Base-by-base conservation (phyloP, 352 stramenopile species). In the Phytophthora syringae region DNA sequence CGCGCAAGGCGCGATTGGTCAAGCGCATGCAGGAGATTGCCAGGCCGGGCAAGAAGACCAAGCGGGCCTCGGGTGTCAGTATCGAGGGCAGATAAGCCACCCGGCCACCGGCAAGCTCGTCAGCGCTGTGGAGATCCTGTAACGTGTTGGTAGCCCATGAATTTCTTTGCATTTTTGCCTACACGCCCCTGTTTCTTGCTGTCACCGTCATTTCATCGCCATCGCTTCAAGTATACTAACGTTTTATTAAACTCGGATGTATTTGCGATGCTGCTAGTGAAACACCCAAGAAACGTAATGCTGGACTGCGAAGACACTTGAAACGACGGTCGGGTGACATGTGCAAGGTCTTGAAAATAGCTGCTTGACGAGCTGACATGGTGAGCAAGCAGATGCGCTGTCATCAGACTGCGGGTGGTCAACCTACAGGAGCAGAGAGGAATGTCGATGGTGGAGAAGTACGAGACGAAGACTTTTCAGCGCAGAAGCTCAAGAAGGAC, bases 11-110 rank as follows among this genome's bases (percentile, higher is more conserved):
- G n/a, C 84, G 85, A 6, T 69, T 96, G n/a, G 27, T 70, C n/a
- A 94, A 95, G 79, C 82, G 85, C 22, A 96, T 96, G 88, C 82
- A 92, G 58, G 82, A 92, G 42, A 95, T 96, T 56, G 88, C 86
- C 15, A 78, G 78, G 36, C 88, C 88, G 0, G 84, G 85, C 27
- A 90, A 78, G 60, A 93, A 94, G 67, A 80, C 52, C 48, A 95
- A 94, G 71, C 83, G 86, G 15, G 70, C 88, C 4, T 77, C 89
- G 2, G 73, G 75, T 21, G 72, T 96, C 59, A 96, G 85, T 62
- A 94, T 96, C 42, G 86, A 93, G 65, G 85, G 85, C 27, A 84
- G 86, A 79, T 94, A 90, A 86, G 42, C 39, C 24, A 37, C 22
- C 15, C 53, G 61, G 12, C 13, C 34, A 42, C 45, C 52, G 57